A percentile compares a stretch with the other conserved stretches of the same genome.
These are phyloP conservation scores for Saturnispora besseyi DNA, from an alignment of 805 yeast species.

Conservation along the genomic window DNA sequence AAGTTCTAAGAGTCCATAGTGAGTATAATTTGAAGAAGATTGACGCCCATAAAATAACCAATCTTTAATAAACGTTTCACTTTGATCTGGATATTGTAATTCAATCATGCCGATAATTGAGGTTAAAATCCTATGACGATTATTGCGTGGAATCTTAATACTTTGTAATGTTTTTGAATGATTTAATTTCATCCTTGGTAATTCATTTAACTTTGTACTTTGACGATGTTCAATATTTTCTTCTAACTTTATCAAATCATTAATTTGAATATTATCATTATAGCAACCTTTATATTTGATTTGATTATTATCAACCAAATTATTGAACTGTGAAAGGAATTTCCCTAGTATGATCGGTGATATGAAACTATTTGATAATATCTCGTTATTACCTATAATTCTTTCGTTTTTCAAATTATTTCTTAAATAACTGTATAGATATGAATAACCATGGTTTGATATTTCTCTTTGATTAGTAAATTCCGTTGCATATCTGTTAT, in stretches of 20 bases:
- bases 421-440: neutral
- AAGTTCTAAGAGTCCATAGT: constrained; percentile 22
- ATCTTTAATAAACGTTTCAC: constrained; percentile 20
- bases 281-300: constrained; percentile 3
- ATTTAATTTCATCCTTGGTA: constrained; percentile 1
- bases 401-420: neutral
- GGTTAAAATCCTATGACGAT: constrained; percentile 17
- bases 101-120: constrained; percentile 22
- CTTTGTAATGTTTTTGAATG: neutral
- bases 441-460: constrained; percentile 10
- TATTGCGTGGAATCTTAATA: constrained; percentile 15
- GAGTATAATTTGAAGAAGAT: constrained; percentile 15
- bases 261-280: neutral
- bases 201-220: neutral
- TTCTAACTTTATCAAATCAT: neutral
- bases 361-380: neutral
- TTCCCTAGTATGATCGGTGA: neutral
- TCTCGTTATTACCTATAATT: neutral
- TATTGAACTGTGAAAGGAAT: constrained; percentile 3
- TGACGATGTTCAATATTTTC: neutral
- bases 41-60: constrained; percentile 22
- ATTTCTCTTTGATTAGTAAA: constrained; percentile 9
- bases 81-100: constrained; percentile 16
- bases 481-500: neutral
- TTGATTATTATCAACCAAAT: neutral